Percentiles rank a stretch among this genome's conserved stretches.
Conservation (phyloP, 2,329 filamentous ascomycete species). For the Diplodia mutila region DNA sequence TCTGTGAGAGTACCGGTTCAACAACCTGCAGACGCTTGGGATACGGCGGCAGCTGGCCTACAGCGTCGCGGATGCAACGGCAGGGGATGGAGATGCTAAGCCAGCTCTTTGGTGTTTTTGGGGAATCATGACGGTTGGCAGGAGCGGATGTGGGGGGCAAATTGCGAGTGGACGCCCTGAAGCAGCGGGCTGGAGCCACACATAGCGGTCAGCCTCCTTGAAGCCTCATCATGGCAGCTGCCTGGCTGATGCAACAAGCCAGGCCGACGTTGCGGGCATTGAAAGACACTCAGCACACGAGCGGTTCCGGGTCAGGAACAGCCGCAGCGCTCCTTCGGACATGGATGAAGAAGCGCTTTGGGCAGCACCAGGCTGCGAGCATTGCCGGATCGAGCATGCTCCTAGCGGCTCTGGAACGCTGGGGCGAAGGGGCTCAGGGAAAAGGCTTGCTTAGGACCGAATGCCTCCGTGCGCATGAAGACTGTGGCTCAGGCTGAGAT, state of each 20-base stretch:
- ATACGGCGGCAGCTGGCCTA: not conserved
- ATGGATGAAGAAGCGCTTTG: not conserved
- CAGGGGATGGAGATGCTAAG: not conserved
- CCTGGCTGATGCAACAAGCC: not conserved
- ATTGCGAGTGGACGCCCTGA: slow-evolving; percentile 12
- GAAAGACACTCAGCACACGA: not conserved
- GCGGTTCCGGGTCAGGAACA: not conserved
- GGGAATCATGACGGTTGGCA: not conserved
- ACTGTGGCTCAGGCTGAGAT: slow-evolving; percentile 2
- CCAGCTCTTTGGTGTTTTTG: not conserved
- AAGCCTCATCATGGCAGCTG: not conserved
- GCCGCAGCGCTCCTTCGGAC: not conserved
- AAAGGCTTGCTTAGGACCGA: slow-evolving; percentile 6
- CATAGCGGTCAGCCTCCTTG: not conserved
- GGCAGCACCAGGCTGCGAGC: slow-evolving; percentile 3
- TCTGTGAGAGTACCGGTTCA: not conserved
- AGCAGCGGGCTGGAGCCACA: slow-evolving; percentile 5
- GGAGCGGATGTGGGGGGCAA: not conserved
- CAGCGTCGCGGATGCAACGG: not conserved
- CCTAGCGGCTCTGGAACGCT: slow-evolving; percentile 1
- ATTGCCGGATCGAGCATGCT: not conserved
- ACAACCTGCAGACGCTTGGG: not conserved
- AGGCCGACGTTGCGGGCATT: slow-evolving; percentile 13
- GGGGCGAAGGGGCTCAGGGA: not conserved
- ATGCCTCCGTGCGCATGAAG: slow-evolving; percentile 6